phyloP scores from a whole-genome alignment of 768 basidiomycete genomes.

The Thelephora aurantiotincta region DNA sequence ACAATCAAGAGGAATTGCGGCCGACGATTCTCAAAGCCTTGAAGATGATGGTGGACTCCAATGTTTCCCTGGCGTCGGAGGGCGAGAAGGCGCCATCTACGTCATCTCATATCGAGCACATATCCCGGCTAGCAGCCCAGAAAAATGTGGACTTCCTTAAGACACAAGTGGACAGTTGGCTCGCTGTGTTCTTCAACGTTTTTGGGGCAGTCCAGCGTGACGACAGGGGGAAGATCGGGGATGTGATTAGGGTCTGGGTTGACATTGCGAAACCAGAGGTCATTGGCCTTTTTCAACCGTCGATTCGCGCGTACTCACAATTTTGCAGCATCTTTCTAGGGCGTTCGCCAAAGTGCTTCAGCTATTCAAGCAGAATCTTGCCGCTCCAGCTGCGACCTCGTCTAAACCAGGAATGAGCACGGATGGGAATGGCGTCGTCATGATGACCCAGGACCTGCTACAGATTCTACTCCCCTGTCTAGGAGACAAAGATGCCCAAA shows the following conservation, averaged over 20 bases:
- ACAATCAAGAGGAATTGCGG: slow-evolving; percentile 75
- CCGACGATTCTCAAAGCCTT: slow-evolving; percentile 72
- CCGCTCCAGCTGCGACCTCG: slow-evolving; percentile 16
- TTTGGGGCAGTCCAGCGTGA: slow-evolving; percentile 78
- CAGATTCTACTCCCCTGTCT: slow-evolving; percentile 72
- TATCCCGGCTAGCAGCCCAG: slow-evolving; percentile 45
- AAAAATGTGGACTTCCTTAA: slow-evolving; percentile 61
- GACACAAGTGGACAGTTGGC: slow-evolving; percentile 80
- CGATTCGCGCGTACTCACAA: not conserved
- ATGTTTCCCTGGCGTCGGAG: slow-evolving; percentile 34
- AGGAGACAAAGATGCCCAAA: slow-evolving; percentile 39
- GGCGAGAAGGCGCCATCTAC: slow-evolving; percentile 14
- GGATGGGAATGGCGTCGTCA: slow-evolving; percentile 27
- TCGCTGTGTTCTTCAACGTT: slow-evolving; percentile 94
- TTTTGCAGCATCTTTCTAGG: slow-evolving; percentile 50
- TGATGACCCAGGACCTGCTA: slow-evolving; percentile 74
- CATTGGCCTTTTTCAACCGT: slow-evolving; percentile 7
- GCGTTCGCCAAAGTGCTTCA: slow-evolving; percentile 69
- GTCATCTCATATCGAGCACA: slow-evolving; percentile 15
- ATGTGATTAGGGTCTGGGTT: slow-evolving; percentile 81
- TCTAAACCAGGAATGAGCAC: slow-evolving; percentile 21
- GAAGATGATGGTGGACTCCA: slow-evolving; percentile 72
- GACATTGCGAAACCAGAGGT: slow-evolving; percentile 65
- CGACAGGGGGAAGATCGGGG: slow-evolving; percentile 61
- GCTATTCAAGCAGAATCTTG: slow-evolving; percentile 54